Percentiles rank a stretch among this genome's conserved stretches.
phyloP scores from a whole-genome alignment of 345 rosid species.

The Brassica nigra region DNA sequence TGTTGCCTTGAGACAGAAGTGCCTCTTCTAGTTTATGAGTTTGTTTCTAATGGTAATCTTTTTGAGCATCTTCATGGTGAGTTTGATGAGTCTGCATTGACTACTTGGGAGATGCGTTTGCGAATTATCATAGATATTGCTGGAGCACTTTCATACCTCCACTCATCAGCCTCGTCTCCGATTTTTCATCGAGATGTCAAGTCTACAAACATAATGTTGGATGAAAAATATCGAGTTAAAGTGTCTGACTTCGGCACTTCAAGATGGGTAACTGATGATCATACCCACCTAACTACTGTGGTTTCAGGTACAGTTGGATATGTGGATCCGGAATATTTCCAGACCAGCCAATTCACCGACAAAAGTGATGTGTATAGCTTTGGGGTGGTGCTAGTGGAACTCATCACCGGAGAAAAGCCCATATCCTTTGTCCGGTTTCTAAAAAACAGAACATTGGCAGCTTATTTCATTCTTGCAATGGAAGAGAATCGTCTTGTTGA shows the following conservation, averaged over 20 bases:
- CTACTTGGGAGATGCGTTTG: neutral
- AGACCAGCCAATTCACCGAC: neutral
- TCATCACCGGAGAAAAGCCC: neutral
- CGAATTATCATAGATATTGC: neutral
- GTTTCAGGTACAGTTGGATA: neutral
- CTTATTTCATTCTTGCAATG: neutral
- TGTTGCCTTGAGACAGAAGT: neutral
- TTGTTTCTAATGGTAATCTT: neutral
- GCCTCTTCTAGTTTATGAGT: neutral
- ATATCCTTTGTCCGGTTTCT: neutral
- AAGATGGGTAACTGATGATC: neutral
- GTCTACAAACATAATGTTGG: neutral
- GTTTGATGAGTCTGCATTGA: neutral
- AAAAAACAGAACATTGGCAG: neutral
- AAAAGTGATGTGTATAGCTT: neutral
- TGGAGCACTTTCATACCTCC: neutral
- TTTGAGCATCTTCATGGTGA: slow-evolving; percentile 1
- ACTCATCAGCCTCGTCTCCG: neutral
- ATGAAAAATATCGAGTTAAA: neutral
- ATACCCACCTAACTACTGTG: neutral
- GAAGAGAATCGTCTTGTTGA: neutral
- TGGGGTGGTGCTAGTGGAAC: neutral
- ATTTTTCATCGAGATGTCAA: neutral
- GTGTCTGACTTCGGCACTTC: neutral
- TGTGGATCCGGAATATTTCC: neutral